Percentiles rank a stretch among this genome's conserved stretches.
Evolutionary conservation across 768 basidiomycete species (phyloP).

Genomic region (Coprinopsis marcescibilis): DNA sequence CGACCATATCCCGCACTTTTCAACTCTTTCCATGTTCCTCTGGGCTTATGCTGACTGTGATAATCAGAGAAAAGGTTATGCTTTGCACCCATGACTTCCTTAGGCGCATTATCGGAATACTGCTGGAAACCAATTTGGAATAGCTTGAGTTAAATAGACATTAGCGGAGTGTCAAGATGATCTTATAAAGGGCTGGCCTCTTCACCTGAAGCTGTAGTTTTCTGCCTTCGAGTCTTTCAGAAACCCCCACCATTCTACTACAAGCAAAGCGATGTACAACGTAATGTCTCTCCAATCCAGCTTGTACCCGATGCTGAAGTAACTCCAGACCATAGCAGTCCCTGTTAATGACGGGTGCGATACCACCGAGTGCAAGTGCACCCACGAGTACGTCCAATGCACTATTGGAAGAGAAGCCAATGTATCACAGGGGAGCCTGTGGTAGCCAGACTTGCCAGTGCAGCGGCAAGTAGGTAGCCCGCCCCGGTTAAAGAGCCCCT

Average conservation of each 20-base stretch:
- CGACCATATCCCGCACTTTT: background rate
- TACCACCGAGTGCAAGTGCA: slow-evolving; percentile 17
- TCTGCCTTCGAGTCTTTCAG: too few species aligned
- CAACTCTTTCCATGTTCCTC: too few species aligned
- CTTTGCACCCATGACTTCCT: background rate
- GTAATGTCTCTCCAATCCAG: background rate
- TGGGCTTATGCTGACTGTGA: background rate
- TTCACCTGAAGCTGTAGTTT: too few species aligned
- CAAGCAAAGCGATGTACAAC: background rate
- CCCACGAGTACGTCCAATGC: slow-evolving; percentile 4
- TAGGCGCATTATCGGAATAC: too few species aligned
- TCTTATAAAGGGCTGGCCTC: too few species aligned
- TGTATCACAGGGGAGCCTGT: background rate
- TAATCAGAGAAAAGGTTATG: background rate
- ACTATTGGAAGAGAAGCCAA: too few species aligned
- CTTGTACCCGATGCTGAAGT: background rate
- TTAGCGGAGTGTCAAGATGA: too few species aligned
- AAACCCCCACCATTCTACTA: background rate
- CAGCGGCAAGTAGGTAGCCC: background rate
- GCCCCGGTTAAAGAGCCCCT: background rate
- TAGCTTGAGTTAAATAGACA: too few species aligned
- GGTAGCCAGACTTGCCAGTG: background rate
- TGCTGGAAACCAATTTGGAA: too few species aligned
- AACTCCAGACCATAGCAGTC: background rate
- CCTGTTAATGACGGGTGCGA: slow-evolving; percentile 18